phyloP scores from a whole-genome alignment of 495 filamentous ascomycete genomes.

The Aspergillus saccharolyticus region DNA sequence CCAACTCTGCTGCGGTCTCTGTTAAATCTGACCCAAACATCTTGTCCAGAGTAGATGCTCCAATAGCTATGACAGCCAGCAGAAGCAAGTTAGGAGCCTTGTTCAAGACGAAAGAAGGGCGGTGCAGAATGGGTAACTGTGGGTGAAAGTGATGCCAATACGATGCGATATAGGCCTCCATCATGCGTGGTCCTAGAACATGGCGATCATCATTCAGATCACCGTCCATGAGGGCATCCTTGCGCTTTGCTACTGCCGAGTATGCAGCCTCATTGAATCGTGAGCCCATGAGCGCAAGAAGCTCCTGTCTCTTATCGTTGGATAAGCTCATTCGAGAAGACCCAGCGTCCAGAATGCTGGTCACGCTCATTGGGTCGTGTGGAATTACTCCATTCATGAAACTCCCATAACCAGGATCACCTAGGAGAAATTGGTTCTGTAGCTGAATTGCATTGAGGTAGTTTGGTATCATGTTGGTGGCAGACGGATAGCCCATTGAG shows the following conservation, averaged over 20 bases:
- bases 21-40: constrained; percentile 68
- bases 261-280: constrained; percentile 79
- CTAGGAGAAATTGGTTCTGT: constrained; percentile 37
- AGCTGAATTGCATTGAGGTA: constrained; percentile 47
- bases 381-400: constrained; percentile 34
- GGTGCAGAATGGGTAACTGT: constrained; percentile 90
- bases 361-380: constrained; percentile 84
- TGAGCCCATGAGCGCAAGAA: constrained; percentile 79
- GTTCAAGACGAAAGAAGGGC: constrained; percentile 87
- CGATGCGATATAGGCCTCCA: constrained; percentile 89
- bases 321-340: constrained; percentile 76
- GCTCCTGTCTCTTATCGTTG: constrained; percentile 76
- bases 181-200: constrained; percentile 84
- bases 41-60: constrained; percentile 82
- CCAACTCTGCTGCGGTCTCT: constrained; percentile 67
- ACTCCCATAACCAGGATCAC: constrained; percentile 36
- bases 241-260: constrained; percentile 66
- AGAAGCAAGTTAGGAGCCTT: constrained; percentile 78
- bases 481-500: constrained; percentile 27
- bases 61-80: constrained; percentile 92
- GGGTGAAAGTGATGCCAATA: constrained; percentile 95
- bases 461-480: constrained; percentile 34
- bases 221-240: constrained; percentile 72
- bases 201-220: constrained; percentile 68
- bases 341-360: constrained; percentile 78